A percentile compares a stretch with the other conserved stretches of the same genome.
These are phyloP conservation scores for Candida coquimbonensis DNA, from an alignment of 805 yeast genomes.

Conservation along the genomic window DNA sequence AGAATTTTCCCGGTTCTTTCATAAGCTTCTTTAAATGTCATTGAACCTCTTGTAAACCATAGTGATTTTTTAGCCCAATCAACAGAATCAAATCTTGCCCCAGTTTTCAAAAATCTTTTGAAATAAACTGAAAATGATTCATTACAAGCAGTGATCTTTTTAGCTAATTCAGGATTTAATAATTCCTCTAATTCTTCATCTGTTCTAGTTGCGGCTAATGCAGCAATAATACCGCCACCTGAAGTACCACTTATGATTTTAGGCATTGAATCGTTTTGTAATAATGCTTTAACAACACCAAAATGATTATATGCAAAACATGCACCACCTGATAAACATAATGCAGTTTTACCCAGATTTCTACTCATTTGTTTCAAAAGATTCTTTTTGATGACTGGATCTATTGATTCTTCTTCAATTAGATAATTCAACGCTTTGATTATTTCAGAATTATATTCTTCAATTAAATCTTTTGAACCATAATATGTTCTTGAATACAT, in stretches of 20 bases:
- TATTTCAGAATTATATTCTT: slow-evolving; percentile 47
- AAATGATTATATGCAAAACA: slow-evolving; percentile 72
- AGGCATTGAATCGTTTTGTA: slow-evolving; percentile 63
- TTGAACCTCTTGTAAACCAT: slow-evolving; percentile 69
- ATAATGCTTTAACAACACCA: slow-evolving; percentile 65
- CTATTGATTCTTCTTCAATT: slow-evolving; percentile 30
- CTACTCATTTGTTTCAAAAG: slow-evolving; percentile 53
- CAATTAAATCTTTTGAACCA: slow-evolving; percentile 62
- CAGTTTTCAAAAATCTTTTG: slow-evolving; percentile 62
- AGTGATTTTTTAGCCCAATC: slow-evolving; percentile 64
- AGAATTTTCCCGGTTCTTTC: slow-evolving; percentile 62
- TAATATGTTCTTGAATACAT: slow-evolving; percentile 68
- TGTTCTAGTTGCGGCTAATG: slow-evolving; percentile 61
- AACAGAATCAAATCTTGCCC: slow-evolving; percentile 70
- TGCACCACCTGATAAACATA: slow-evolving; percentile 75
- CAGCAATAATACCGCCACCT: slow-evolving; percentile 77
- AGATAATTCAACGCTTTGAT: slow-evolving; percentile 39
- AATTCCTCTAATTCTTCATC: slow-evolving; percentile 54
- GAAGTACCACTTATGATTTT: slow-evolving; percentile 69
- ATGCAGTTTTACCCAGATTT: slow-evolving; percentile 66
- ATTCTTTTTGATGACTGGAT: slow-evolving; percentile 35
- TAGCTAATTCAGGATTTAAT: slow-evolving; percentile 51
- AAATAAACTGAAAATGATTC: slow-evolving; percentile 56
- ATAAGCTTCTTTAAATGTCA: slow-evolving; percentile 65
- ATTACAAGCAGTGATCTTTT: slow-evolving; percentile 61